Base-by-base conservation (phyloP, 139 green algal species). In the Chlorokybus atmophyticus region DNA sequence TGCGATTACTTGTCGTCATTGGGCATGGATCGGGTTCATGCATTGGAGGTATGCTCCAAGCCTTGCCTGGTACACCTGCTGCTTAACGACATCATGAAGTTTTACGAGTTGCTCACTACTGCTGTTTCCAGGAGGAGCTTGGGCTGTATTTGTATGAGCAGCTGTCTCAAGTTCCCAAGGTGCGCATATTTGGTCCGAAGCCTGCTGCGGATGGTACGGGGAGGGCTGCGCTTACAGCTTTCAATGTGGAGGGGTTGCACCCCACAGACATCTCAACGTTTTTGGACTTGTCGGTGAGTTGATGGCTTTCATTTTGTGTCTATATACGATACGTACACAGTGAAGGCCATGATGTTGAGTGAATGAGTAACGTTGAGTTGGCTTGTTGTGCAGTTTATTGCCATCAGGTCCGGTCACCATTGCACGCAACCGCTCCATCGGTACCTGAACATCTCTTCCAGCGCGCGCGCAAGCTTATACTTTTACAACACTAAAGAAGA, bases 341-440 rank as follows among this genome's bases (percentile, higher is more conserved):
- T n/a, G n/a, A n/a, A n/a, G n/a, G n/a, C n/a, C n/a, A n/a, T n/a
- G n/a, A n/a, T n/a, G n/a, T n/a, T n/a, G n/a, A n/a, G n/a, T n/a
- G n/a, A n/a, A n/a, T n/a, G n/a, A n/a, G n/a, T n/a, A n/a, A n/a
- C n/a, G n/a, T n/a, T 57, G 14, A 57, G 5, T 41, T 57, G 39
- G 50, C 21, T 40, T 57, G 5, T 42, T 6, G 10, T 42, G 55
- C 27, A 60, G 38, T 88, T 87, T 10, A 77, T 98, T 3, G 91
- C 88, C 14, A 82, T 96, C 52, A 66, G 91, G 23, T 87, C 75
- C 2, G 91, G 91, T 2, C 91, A 98, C 75, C 89, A 96, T 65
- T 98, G 91, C 85, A 92, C 90, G 29, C 91, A 98, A 71, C 90
- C 90, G 8, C 67, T 95, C 62, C 90, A 97, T 67, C 62, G 64